Percentiles rank a stretch among this genome's conserved stretches.
Conservation (phyloP, 1,139 yeast species). For the Taphrina sp. region DNA sequence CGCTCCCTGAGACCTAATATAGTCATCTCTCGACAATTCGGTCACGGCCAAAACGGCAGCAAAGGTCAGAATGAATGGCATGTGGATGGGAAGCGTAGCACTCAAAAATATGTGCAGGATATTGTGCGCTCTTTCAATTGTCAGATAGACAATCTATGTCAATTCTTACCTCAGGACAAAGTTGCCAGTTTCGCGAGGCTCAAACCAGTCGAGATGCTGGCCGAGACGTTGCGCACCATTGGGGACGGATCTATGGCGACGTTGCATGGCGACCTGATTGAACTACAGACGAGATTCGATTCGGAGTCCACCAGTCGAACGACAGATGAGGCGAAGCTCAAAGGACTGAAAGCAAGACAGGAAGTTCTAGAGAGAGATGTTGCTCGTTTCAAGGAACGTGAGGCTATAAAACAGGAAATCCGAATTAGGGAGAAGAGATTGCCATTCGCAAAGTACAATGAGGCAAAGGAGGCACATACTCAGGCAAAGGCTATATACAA, state of each 20-base stretch:
- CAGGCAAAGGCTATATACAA: constrained; percentile 44
- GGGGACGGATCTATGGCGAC: constrained; percentile 59
- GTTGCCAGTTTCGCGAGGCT: constrained; percentile 89
- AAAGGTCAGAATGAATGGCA: constrained; percentile 54
- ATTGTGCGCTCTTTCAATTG: constrained; percentile 59
- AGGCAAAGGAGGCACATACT: constrained; percentile 40
- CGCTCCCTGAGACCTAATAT: constrained; percentile 44
- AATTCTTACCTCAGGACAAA: constrained; percentile 90
- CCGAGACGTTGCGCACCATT: constrained; percentile 79
- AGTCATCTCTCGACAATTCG: constrained; percentile 48
- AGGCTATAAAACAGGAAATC: constrained; percentile 34
- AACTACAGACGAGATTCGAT: constrained; percentile 50
- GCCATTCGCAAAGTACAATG: constrained; percentile 36
- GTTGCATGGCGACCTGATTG: constrained; percentile 59
- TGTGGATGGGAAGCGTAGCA: constrained; percentile 51
- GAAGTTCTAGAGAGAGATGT: constrained; percentile 38
- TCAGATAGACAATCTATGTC: constrained; percentile 88
- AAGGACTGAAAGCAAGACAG: constrained; percentile 47
- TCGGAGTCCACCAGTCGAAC: constrained; percentile 35
- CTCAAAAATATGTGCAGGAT: constrained; percentile 52
- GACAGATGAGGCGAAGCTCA: constrained; percentile 37
- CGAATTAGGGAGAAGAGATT: constrained; percentile 28
- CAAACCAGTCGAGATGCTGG: constrained; percentile 68
- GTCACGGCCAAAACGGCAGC: constrained; percentile 16
- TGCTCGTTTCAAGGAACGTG: constrained; percentile 38